phyloP scores from a whole-genome alignment of 1,139 yeast species.

The Scheffersomyces segobiensis region DNA sequence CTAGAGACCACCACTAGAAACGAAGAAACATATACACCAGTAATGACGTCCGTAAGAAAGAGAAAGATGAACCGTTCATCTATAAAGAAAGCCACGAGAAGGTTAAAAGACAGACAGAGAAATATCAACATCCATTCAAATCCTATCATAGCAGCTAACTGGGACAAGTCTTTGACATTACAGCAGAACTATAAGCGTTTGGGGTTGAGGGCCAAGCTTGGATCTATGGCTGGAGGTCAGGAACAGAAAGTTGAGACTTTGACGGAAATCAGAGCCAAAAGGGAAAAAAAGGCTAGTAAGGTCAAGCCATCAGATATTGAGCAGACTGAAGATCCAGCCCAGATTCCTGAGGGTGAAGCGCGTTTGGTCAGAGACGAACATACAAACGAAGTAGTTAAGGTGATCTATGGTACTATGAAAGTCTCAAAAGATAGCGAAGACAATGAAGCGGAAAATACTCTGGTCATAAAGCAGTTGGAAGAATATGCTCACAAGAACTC shows the following conservation, averaged over 20 bases:
- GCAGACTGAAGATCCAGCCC: constrained; percentile 50
- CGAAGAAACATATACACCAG: constrained; percentile 6
- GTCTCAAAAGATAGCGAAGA: constrained; percentile 19
- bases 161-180: constrained; percentile 84
- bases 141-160: constrained; percentile 82
- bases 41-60: constrained; percentile 80
- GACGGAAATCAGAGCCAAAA: constrained; percentile 28
- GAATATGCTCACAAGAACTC: constrained; percentile 58
- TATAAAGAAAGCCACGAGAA: constrained; percentile 65
- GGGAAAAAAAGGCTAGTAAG: constrained; percentile 25
- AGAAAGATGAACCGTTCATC: constrained; percentile 81
- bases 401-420: constrained; percentile 69
- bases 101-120: constrained; percentile 67
- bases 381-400: constrained; percentile 65
- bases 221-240: constrained; percentile 66
- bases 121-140: constrained; percentile 64
- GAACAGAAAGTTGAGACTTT: constrained; percentile 52
- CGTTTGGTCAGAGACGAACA: constrained; percentile 69
- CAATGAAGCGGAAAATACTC: constrained; percentile 21
- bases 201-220: constrained; percentile 71
- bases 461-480: constrained; percentile 69
- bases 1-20: background rate
- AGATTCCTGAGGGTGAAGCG: constrained; percentile 80
- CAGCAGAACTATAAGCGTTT: constrained; percentile 79
- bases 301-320: constrained; percentile 40